These are phyloP conservation scores for Leccinum subgranulosum DNA, from an alignment of 768 basidiomycete genomes.

Conservation along the genomic window DNA sequence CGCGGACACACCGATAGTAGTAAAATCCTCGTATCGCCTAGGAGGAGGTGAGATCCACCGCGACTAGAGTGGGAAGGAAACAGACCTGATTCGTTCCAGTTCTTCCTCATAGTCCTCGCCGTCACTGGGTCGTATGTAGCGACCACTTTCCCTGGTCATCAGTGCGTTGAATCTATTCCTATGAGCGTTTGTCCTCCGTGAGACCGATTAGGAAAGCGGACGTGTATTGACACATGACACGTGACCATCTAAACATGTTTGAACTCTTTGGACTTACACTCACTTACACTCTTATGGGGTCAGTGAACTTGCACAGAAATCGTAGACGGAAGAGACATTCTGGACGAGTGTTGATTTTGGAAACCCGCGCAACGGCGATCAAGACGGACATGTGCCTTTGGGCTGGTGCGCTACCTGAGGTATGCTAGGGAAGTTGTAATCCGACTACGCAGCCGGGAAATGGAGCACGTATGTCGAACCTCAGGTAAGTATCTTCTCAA, in stretches of 20 bases:
- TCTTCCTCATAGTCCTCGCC: constrained; percentile 58
- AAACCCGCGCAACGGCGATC: constrained; percentile 21
- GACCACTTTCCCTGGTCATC: constrained; percentile 24
- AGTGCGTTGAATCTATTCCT: not conserved
- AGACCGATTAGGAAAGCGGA: not conserved
- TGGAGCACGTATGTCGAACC: constrained; percentile 7
- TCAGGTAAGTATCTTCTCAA: constrained; percentile 7
- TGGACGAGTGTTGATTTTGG: not conserved
- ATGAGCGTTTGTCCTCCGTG: not conserved
- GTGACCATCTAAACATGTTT: constrained; percentile 8
- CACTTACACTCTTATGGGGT: not conserved
- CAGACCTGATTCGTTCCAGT: constrained; percentile 63
- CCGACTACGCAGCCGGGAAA: constrained; percentile 3
- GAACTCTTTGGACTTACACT: not conserved
- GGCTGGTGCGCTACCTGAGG: constrained; percentile 10
- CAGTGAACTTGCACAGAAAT: not conserved
- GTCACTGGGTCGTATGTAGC: constrained; percentile 22
- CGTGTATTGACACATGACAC: constrained; percentile 19
- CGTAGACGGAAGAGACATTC: not conserved
- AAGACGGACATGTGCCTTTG: constrained; percentile 22
- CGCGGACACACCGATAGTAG: constrained; percentile 73
- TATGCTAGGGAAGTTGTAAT: not conserved
- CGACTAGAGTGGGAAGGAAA: not conserved
- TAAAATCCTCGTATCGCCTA: constrained; percentile 94
- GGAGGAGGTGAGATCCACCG: constrained; percentile 13